Evolutionary conservation across 2,329 filamentous ascomycete genomes (phyloP).

Genomic region (Elsinoe fawcettii): DNA sequence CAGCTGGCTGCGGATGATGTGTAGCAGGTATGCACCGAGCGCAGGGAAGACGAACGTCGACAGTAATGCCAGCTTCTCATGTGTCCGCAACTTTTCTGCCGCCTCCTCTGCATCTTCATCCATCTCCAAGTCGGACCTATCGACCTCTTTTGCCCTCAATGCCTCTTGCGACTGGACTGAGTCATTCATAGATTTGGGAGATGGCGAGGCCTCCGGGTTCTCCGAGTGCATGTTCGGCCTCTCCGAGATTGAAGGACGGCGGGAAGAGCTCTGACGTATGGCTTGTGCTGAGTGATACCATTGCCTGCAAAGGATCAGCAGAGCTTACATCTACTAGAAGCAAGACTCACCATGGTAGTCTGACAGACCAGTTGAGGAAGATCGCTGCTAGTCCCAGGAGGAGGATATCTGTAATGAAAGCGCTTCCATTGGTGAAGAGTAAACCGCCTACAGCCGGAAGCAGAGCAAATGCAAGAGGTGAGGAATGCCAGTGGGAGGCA

Average conservation of each 20-base stretch:
- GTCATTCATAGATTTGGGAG: conserved; percentile 16
- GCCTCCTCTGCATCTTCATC: conserved; percentile 32
- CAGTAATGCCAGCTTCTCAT: conserved; percentile 66
- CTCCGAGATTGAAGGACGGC: not conserved
- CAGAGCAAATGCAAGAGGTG: conserved; percentile 76
- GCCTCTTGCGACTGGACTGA: conserved; percentile 7
- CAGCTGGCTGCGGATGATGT: conserved; percentile 70
- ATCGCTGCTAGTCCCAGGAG: conserved; percentile 71
- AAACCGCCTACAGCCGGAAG: conserved; percentile 79
- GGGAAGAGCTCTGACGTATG: conserved; percentile 17
- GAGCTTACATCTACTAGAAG: not conserved
- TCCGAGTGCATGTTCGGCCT: conserved; percentile 17
- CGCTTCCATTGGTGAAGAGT: conserved; percentile 75
- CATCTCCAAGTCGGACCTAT: conserved; percentile 14
- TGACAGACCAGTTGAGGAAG: conserved; percentile 87
- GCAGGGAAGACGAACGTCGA: conserved; percentile 74
- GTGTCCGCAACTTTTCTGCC: conserved; percentile 58
- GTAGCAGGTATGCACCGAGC: conserved; percentile 74
- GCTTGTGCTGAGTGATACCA: conserved; percentile 47
- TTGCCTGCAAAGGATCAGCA: conserved; percentile 32
- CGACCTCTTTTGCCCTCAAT: conserved; percentile 12
- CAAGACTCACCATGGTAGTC: conserved; percentile 68
- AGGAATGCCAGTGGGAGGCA: conserved; percentile 64
- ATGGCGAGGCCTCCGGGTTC: conserved; percentile 21
- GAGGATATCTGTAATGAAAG: conserved; percentile 76